phyloP scores from a whole-genome alignment of 345 rosid species.

The Hibiscus syriacus region DNA sequence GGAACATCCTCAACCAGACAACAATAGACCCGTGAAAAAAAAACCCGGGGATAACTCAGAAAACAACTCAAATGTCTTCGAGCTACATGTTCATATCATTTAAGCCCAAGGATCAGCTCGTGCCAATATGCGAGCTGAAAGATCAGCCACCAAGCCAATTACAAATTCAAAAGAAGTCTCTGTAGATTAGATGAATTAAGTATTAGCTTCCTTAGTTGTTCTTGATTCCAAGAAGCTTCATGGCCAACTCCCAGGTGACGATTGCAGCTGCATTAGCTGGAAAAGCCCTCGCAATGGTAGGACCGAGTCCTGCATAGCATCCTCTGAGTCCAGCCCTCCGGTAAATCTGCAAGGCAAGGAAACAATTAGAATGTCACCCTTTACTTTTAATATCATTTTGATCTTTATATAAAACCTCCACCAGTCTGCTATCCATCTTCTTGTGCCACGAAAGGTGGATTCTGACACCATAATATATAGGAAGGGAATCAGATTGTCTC shows the following conservation, averaged over 20 bases:
- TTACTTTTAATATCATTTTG: not conserved
- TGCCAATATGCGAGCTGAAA: too few relatives aligned
- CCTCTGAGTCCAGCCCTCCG: constrained; percentile 73
- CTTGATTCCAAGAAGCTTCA: constrained; percentile 58
- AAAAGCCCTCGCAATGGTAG: constrained; percentile 79
- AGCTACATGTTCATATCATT: not conserved
- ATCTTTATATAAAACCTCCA: not conserved
- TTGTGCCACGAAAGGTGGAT: too few relatives aligned
- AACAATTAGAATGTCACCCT: constrained; percentile 7
- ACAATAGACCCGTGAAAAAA: not conserved
- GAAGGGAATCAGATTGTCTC: too few relatives aligned
- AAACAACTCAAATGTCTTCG: not conserved
- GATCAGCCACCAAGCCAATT: not conserved
- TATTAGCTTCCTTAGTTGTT: constrained; percentile 8
- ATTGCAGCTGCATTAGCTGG: constrained; percentile 98
- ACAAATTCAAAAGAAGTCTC: not conserved
- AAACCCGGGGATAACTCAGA: not conserved
- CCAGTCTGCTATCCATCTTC: not conserved
- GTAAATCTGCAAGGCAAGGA: constrained; percentile 43
- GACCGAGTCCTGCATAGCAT: constrained; percentile 86
- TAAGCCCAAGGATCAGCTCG: constrained; percentile 7
- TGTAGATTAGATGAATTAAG: not conserved
- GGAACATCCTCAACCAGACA: constrained; percentile 1
- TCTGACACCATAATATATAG: too few relatives aligned
- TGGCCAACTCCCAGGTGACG: constrained; percentile 89